A percentile compares a stretch with the other conserved stretches of the same genome.
phyloP scores from a whole-genome alignment of 1,284 basidiomycete species.

The Blastosporella zonata region DNA sequence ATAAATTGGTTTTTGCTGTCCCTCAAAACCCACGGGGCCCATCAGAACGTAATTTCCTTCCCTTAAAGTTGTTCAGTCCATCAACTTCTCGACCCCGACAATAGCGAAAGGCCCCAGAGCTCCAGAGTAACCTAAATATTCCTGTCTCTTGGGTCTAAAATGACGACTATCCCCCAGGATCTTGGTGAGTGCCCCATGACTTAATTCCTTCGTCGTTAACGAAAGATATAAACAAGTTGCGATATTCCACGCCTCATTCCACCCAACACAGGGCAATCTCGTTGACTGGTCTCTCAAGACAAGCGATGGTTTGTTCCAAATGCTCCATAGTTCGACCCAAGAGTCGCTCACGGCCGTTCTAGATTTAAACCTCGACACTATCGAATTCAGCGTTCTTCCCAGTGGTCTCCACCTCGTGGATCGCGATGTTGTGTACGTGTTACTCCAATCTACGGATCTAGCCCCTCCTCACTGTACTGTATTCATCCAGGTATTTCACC shows the following conservation, averaged over 20 bases:
- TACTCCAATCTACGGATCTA: conserved; percentile 6
- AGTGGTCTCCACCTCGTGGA: conserved; percentile 79
- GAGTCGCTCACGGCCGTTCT: conserved; percentile 1
- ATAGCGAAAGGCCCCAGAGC: background rate
- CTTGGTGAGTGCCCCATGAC: conserved; percentile 32
- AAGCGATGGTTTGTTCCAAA: conserved; percentile 48
- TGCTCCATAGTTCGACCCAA: background rate
- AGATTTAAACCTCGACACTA: conserved; percentile 65
- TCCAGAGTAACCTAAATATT: background rate
- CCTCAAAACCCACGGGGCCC: background rate
- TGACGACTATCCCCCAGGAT: conserved; percentile 39
- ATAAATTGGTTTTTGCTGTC: background rate
- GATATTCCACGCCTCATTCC: conserved; percentile 79
- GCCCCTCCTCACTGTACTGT: conserved; percentile 1
- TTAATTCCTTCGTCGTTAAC: background rate
- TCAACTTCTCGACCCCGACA: background rate
- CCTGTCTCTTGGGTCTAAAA: background rate
- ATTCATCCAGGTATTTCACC: conserved; percentile 58
- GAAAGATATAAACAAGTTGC: conserved; percentile 46
- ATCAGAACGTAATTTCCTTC: background rate
- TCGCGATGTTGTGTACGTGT: conserved; percentile 66
- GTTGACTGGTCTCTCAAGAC: conserved; percentile 73
- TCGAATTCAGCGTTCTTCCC: conserved; percentile 77
- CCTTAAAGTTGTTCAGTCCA: background rate
- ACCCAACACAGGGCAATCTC: conserved; percentile 74